Evolutionary conservation across 2,329 filamentous ascomycete species (phyloP).

Genomic region (Sarocladiaceae sp.): DNA sequence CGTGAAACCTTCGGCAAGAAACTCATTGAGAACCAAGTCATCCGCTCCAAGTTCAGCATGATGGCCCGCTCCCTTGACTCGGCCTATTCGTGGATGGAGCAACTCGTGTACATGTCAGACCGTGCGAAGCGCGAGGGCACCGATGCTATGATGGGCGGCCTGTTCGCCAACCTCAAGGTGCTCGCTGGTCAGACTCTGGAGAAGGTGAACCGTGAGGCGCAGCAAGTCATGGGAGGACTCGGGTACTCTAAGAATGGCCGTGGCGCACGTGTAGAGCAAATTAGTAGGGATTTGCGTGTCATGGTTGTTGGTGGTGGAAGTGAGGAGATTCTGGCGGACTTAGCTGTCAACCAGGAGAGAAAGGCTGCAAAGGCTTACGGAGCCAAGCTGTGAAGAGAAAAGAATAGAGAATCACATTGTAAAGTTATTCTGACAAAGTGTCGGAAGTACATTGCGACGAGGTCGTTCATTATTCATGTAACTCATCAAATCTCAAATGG

Average conservation of each 20-base stretch:
- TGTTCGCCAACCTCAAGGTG: conserved; percentile 37
- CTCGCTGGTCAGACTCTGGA: conserved; percentile 45
- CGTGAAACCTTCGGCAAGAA: conserved; percentile 56
- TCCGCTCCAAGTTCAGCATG: conserved; percentile 55
- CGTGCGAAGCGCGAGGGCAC: conserved; percentile 16
- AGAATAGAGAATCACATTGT: no score
- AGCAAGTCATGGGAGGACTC: conserved; percentile 50
- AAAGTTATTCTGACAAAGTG: no score
- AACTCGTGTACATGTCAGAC: conserved; percentile 47
- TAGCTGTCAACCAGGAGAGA: conserved; percentile 45
- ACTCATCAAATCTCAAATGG: no score
- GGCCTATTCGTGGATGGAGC: conserved; percentile 58
- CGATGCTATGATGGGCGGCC: conserved; percentile 19
- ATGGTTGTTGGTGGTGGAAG: conserved; percentile 51
- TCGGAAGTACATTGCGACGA: no score
- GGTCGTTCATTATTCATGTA: no score
- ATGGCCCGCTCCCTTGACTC: conserved; percentile 57
- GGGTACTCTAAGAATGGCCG: conserved; percentile 46
- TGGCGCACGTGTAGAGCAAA: conserved; percentile 47
- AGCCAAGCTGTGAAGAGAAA: conserved; percentile 15
- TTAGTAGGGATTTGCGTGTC: conserved; percentile 44
- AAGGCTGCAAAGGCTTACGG: conserved; percentile 12
- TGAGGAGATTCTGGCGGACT: conserved; percentile 50
- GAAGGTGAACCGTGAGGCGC: conserved; percentile 45
- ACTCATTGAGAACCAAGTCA: conserved; percentile 54